phyloP scores from a whole-genome alignment of 2,329 filamentous ascomycete genomes.

The Aspergillus fumigatus region DNA sequence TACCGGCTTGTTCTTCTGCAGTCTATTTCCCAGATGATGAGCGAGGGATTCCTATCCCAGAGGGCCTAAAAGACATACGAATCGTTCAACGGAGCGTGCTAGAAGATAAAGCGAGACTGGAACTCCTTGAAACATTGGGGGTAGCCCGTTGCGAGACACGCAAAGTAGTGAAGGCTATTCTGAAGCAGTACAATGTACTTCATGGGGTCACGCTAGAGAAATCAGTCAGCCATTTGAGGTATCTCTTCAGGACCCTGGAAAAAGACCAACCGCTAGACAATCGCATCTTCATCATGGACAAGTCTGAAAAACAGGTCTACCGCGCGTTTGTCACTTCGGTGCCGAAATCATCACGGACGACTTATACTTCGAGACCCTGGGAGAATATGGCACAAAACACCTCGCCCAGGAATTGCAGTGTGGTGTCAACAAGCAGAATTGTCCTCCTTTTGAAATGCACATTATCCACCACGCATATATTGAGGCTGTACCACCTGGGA shows the following conservation, averaged over 20 bases:
- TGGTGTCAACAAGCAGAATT: background rate
- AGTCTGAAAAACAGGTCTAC: background rate
- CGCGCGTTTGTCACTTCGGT: background rate
- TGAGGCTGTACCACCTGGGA: background rate
- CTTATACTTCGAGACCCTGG: conserved; percentile 2
- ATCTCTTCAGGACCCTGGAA: background rate
- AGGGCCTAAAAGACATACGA: background rate
- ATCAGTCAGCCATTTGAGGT: conserved; percentile 1
- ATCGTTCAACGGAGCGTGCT: background rate
- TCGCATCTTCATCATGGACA: conserved; percentile 5
- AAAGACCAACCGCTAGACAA: background rate
- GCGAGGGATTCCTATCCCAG: background rate
- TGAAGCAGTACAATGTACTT: background rate
- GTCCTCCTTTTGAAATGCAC: background rate
- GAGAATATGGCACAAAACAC: background rate
- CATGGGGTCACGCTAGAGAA: background rate
- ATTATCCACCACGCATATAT: conserved; percentile 3
- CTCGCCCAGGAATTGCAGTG: background rate
- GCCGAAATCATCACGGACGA: background rate
- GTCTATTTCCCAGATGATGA: conserved; percentile 1
- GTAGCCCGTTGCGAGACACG: background rate
- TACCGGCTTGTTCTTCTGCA: background rate
- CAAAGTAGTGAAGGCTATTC: background rate
- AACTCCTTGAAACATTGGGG: background rate
- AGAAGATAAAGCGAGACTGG: background rate